Evolutionary conservation across 495 filamentous ascomycete species (phyloP).

Genomic region (Neurospora sublineolata): DNA sequence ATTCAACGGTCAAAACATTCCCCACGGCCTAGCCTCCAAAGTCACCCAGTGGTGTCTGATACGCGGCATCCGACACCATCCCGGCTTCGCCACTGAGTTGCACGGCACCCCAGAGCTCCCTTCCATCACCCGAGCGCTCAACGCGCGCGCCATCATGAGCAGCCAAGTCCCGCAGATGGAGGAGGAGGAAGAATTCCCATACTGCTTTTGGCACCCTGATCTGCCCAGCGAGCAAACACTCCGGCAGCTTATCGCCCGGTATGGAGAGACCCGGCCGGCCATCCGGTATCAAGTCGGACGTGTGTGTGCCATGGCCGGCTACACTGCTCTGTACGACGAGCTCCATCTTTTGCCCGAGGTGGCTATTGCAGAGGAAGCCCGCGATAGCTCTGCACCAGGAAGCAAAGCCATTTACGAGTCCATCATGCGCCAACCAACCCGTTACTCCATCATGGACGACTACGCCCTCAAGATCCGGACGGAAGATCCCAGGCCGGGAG

Average conservation of each 20-base stretch:
- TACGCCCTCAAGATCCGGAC: not conserved
- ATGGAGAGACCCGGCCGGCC: constrained; percentile 2
- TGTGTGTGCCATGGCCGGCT: constrained; percentile 12
- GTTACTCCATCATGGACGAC: constrained; percentile 1
- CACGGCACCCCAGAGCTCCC: constrained; percentile 6
- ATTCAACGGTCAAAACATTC: not conserved
- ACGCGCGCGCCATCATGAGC: constrained; percentile 32
- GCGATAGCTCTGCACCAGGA: not conserved
- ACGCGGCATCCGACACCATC: constrained; percentile 17
- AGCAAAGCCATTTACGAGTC: not conserved
- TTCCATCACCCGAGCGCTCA: constrained; percentile 18
- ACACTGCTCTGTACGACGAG: constrained; percentile 7
- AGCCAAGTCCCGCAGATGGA: constrained; percentile 23
- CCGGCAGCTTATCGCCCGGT: constrained; percentile 10
- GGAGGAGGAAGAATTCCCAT: constrained; percentile 20
- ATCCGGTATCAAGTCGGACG: constrained; percentile 11
- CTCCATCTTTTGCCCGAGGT: constrained; percentile 13
- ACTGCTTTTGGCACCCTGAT: constrained; percentile 35
- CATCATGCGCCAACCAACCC: not conserved
- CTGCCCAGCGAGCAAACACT: constrained; percentile 25
- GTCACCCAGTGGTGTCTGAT: constrained; percentile 10
- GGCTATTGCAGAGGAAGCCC: constrained; percentile 11
- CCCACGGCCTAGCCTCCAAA: not conserved
- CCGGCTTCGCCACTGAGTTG: constrained; percentile 14
- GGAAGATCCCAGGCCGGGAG: not conserved